Conservation (phyloP, 495 filamentous ascomycete species). For the Neurospora sp. region DNA sequence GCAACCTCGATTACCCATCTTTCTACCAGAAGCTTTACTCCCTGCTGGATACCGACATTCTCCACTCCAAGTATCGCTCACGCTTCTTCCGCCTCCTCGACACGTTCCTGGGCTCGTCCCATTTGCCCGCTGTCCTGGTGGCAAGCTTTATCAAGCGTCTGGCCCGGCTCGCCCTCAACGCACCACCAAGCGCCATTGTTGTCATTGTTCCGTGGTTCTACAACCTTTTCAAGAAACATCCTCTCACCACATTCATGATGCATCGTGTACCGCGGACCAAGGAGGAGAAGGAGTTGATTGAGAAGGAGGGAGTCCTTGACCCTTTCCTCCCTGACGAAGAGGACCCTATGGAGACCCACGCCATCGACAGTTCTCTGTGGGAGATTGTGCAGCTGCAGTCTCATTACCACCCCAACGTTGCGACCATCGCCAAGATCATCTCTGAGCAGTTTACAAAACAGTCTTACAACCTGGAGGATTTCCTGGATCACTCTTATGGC, state of each 20-base stretch:
- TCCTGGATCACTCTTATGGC: constrained; percentile 87
- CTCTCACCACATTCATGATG: constrained; percentile 88
- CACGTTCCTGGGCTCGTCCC: constrained; percentile 83
- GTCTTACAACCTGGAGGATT: constrained; percentile 85
- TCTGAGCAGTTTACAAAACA: constrained; percentile 97
- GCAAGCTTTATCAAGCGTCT: constrained; percentile 95
- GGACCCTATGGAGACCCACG: constrained; percentile 76
- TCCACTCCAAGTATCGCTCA: constrained; percentile 90
- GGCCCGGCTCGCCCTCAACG: constrained; percentile 67
- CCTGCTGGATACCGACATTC: constrained; percentile 67
- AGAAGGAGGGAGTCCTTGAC: constrained; percentile 63
- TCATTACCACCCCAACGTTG: constrained; percentile 96
- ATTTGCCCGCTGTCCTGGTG: constrained; percentile 81
- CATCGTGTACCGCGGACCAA: constrained; percentile 60
- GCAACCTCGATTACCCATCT: constrained; percentile 89
- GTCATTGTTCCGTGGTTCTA: constrained; percentile 87
- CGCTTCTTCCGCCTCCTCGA: constrained; percentile 89
- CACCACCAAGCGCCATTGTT: constrained; percentile 80
- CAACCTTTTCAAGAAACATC: constrained; percentile 86
- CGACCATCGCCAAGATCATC: constrained; percentile 85
- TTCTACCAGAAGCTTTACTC: constrained; percentile 95
- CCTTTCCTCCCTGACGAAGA: constrained; percentile 63
- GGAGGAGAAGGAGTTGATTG: constrained; percentile 44
- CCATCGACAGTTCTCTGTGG: constrained; percentile 91
- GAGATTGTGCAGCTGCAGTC: constrained; percentile 81